phyloP scores from a whole-genome alignment of 768 basidiomycete species.

The Russula olivacea region DNA sequence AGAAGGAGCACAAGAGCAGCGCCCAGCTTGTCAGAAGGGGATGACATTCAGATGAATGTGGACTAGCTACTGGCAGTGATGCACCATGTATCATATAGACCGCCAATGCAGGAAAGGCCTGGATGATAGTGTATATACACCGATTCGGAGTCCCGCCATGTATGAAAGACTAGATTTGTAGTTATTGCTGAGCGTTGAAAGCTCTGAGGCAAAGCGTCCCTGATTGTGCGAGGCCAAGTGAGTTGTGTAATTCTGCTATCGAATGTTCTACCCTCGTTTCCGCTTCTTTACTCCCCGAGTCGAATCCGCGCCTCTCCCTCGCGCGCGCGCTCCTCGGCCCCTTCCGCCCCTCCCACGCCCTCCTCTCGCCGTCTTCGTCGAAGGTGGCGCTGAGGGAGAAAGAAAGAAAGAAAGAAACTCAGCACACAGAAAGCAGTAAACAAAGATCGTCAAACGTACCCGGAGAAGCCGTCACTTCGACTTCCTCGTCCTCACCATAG shows the following conservation, averaged over 20 bases:
- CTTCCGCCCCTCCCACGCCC: conserved; percentile 16
- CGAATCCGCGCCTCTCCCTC: conserved; percentile 15
- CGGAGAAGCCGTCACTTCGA: conserved; percentile 33
- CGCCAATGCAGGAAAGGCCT: conserved; percentile 1
- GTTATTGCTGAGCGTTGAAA: neutral
- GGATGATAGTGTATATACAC: neutral
- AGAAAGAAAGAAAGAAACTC: neutral
- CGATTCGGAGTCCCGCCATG: neutral
- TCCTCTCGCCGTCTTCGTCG: conserved; percentile 15
- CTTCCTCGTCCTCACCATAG: conserved; percentile 59
- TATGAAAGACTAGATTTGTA: neutral
- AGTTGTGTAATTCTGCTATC: neutral
- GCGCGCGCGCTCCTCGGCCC: conserved; percentile 15
- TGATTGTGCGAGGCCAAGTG: no score
- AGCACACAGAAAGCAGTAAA: neutral
- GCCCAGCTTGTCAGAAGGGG: conserved; percentile 24
- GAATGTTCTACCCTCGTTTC: conserved; percentile 8
- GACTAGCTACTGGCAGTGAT: conserved; percentile 9
- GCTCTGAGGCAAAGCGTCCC: neutral
- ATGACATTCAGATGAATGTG: neutral
- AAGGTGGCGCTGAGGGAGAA: conserved; percentile 15
- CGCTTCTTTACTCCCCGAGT: conserved; percentile 18
- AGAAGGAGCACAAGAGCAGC: conserved; percentile 38
- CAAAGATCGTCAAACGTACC: conserved; percentile 3
- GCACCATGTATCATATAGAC: conserved; percentile 9